Evolutionary conservation across 495 filamentous ascomycete genomes (phyloP), one percentile per base, ranked within the genome.

Genomic region (Amniculicola lignicola): DNA sequence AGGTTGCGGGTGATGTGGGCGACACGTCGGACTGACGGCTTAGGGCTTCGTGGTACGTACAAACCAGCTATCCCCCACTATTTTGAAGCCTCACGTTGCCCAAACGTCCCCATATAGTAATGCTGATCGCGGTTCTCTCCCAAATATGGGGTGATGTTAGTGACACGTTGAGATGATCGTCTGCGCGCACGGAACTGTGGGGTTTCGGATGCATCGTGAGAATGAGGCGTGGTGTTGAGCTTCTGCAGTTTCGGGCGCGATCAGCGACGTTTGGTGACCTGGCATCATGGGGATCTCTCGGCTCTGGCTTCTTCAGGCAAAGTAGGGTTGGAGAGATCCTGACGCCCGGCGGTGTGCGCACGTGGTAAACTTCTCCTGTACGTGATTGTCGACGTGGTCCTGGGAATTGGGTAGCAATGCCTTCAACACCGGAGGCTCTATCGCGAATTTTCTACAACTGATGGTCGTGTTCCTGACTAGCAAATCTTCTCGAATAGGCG

Each of bases 191-290:
- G 23, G n/a, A 49, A 15, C 33, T 21, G 12, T 27, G 48, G n/a
- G n/a, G n/a, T n/a, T n/a, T 18, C 7, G 4, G 5, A 19, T 9
- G 38, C n/a, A 22, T 38, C 31, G 31, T 37, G 15, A 44, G 23
- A 55, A 24, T 58, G 54, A 58, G 54, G 54, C 54, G 37, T 48
- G 54, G 39, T 55, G 52, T 47, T 48, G 52, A 55, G 37, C n/a
- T 16, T 43, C 37, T 18, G 28, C 38, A 21, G 24, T 44, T 15
- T 27, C 25, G 25, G 44, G 21, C n/a, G 54, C 18, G 45, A 58
- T 58, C 54, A 37, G 54, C 51, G 54, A 46, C 54, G 45, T 43
- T 37, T 43, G 37, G 46, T 58, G 54, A 58, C 45, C 27, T 58
- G 54, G 54, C 54, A 50, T 37, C 6, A 16, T 22, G 7, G 9